These are phyloP conservation scores for Quercus cerris DNA, from an alignment of 306 rosid genomes.

Conservation along the genomic window DNA sequence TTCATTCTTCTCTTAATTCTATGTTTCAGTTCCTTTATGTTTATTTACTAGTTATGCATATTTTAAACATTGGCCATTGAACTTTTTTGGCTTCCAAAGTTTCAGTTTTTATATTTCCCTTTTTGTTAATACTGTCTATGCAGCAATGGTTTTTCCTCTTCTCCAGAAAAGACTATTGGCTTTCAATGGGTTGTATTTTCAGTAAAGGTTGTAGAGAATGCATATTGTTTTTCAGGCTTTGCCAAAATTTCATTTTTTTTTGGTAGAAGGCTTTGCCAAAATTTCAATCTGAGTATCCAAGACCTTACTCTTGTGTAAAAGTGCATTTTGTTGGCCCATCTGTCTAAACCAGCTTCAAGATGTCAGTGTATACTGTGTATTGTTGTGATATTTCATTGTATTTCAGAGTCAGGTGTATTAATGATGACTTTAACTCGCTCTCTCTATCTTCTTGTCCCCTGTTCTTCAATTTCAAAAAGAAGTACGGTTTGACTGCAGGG, in stretches of 20 bases:
- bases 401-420: not conserved
- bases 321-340: not conserved
- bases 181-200: not conserved
- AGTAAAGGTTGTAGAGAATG: not conserved
- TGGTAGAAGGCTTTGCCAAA: not conserved
- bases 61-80: not conserved
- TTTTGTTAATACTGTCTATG: too few species aligned
- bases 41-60: not conserved
- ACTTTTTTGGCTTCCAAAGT: not conserved
- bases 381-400: slow-evolving; percentile 9
- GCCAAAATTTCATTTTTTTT: not conserved
- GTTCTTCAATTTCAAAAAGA: not conserved
- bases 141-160: not conserved
- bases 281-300: not conserved
- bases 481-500: slow-evolving; percentile 1
- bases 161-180: not conserved
- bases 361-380: too few species aligned
- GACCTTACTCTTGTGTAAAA: not conserved
- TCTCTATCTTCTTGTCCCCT: not conserved
- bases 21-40: not conserved
- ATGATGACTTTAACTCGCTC: not conserved
- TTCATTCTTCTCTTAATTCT: slow-evolving; percentile 12
- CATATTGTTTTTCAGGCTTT: not conserved
- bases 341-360: too few species aligned
- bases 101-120: not conserved